Percentiles rank a stretch among this genome's conserved stretches.
These are phyloP conservation scores for Neonectria coccinea DNA, from an alignment of 2,329 filamentous ascomycete genomes.

Conservation along the genomic window DNA sequence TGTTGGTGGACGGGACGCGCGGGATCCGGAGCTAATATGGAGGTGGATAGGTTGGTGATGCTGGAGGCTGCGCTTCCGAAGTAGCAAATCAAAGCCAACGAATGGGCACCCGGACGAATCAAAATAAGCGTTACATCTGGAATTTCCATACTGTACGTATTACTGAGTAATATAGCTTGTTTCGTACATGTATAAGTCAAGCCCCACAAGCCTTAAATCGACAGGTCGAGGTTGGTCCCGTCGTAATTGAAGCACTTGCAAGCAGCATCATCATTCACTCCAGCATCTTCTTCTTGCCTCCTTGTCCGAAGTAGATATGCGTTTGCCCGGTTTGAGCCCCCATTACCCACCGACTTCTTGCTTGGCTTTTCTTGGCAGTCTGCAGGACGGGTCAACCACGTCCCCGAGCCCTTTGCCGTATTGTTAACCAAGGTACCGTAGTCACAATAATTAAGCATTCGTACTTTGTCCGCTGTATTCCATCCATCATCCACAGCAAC, in stretches of 20 bases:
- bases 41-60: not conserved
- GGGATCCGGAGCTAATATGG: constrained; percentile 30
- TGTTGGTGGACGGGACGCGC: constrained; percentile 35
- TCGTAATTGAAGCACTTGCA: not conserved
- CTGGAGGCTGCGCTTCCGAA: constrained; percentile 33
- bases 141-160: too few species aligned
- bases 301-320: not conserved
- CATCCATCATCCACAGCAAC: too few species aligned
- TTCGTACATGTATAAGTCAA: not conserved
- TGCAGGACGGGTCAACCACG: not conserved
- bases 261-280: not conserved
- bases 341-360: not conserved
- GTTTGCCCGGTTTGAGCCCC: not conserved
- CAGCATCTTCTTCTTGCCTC: not conserved
- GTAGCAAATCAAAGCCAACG: constrained; percentile 32
- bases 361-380: not conserved
- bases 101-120: not conserved
- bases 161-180: too few species aligned
- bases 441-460: too few species aligned
- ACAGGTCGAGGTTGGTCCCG: too few species aligned
- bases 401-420: not conserved
- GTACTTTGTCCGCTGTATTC: too few species aligned
- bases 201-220: constrained; percentile 8
- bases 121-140: not conserved
- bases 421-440: not conserved